A percentile compares a stretch with the other conserved stretches of the same genome.
Evolutionary conservation across 164 flowering plant genomes (phyloP).

Genomic region (Vitis amurensis): DNA sequence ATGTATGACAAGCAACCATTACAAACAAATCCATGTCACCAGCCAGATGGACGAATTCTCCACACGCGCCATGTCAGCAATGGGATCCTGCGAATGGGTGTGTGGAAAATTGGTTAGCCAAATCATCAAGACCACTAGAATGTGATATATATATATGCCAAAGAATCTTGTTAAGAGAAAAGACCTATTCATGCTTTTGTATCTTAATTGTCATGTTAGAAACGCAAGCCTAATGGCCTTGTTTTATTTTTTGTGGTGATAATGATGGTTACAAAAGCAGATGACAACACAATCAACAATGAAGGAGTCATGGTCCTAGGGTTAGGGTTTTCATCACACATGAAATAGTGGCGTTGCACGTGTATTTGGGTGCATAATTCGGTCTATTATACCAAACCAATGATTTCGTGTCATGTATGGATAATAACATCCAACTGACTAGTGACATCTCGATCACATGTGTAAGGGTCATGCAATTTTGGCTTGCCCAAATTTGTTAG

Average conservation of each 20-base stretch:
- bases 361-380: too few relatives aligned
- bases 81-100: background rate
- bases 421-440: background rate
- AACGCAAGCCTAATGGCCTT: too few relatives aligned
- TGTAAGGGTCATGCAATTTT: slow-evolving; percentile 26
- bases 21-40: too few relatives aligned
- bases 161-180: background rate
- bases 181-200: background rate
- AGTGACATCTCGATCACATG: slow-evolving; percentile 16
- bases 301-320: too few relatives aligned
- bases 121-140: background rate
- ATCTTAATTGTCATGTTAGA: too few relatives aligned
- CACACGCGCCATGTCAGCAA: background rate
- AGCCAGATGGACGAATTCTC: background rate
- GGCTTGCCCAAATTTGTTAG: slow-evolving; percentile 16
- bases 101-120: background rate
- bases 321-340: background rate
- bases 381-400: background rate
- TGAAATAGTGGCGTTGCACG: background rate
- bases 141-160: too few relatives aligned
- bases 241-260: too few relatives aligned
- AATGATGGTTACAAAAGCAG: too few relatives aligned
- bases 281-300: too few relatives aligned
- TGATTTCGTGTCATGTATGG: background rate
- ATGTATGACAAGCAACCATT: background rate